A percentile compares a stretch with the other conserved stretches of the same genome.
Conservation (phyloP, 2,329 filamentous ascomycete genomes). For the Phaeosphaeria sp. region DNA sequence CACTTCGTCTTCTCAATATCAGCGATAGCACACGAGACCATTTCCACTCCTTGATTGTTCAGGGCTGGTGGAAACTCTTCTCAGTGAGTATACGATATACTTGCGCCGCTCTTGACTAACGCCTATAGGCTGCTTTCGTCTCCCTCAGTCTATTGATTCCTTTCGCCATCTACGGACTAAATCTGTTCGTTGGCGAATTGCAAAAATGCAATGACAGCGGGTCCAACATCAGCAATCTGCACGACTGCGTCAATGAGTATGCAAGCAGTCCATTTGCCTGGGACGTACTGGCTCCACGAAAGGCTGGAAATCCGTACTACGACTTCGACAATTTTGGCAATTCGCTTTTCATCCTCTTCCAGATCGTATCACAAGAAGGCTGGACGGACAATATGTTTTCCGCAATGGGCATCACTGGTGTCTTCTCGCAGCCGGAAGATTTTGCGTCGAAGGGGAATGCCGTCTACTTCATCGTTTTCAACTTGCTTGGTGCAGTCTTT, state of each 20-base stretch:
- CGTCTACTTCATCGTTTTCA: conserved; percentile 95
- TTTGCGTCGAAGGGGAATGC: conserved; percentile 82
- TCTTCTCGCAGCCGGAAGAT: conserved; percentile 73
- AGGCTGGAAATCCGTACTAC: conserved; percentile 81
- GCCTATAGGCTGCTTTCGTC: conserved; percentile 77
- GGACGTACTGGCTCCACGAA: conserved; percentile 82
- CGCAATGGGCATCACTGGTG: conserved; percentile 80
- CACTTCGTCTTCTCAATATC: conserved; percentile 88
- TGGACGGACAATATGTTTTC: conserved; percentile 94
- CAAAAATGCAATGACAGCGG: conserved; percentile 77
- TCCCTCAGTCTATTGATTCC: conserved; percentile 93
- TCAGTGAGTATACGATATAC: conserved; percentile 62
- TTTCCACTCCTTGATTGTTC: conserved; percentile 94
- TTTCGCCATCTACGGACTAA: conserved; percentile 94
- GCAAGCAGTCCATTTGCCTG: conserved; percentile 79
- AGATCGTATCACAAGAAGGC: conserved; percentile 98
- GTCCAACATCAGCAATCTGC: conserved; percentile 64
- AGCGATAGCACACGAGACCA: conserved; percentile 95
- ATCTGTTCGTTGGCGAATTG: conserved; percentile 87
- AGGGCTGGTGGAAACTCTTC: conserved; percentile 92
- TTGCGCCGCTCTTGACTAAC: conserved; percentile 9
- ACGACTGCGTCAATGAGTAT: conserved; percentile 86
- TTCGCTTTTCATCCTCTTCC: conserved; percentile 94
- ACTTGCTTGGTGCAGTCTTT: conserved; percentile 94
- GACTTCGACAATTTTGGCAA: conserved; percentile 96